phyloP scores from a whole-genome alignment of 768 basidiomycete genomes.

The Lyophyllum semitale region DNA sequence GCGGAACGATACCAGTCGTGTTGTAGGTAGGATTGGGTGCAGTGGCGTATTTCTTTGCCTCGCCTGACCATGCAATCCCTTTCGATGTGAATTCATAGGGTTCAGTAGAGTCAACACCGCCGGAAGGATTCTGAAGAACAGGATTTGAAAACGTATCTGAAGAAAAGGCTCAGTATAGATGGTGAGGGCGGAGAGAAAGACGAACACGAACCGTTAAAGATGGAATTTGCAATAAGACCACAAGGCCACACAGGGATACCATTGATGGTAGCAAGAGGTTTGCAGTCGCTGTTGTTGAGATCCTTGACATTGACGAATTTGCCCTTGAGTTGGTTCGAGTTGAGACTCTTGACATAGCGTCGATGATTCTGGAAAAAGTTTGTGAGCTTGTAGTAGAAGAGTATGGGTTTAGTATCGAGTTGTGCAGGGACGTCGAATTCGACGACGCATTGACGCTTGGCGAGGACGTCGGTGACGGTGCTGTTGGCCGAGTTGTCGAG shows the following conservation, averaged over 20 bases:
- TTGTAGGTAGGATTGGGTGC: conserved; percentile 49
- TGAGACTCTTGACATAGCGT: conserved; percentile 91
- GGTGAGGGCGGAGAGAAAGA: neutral
- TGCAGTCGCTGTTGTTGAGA: conserved; percentile 80
- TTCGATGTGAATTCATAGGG: conserved; percentile 73
- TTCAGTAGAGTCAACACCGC: conserved; percentile 41
- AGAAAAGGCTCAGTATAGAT: conserved; percentile 2
- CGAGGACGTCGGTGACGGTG: conserved; percentile 42
- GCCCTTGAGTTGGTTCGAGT: conserved; percentile 85
- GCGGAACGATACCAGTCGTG: conserved; percentile 76
- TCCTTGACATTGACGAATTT: conserved; percentile 46
- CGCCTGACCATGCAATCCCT: conserved; percentile 96
- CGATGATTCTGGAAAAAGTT: conserved; percentile 99
- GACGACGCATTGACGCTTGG: conserved; percentile 68
- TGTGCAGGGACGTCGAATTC: conserved; percentile 83
- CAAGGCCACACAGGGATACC: conserved; percentile 85
- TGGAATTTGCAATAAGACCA: conserved; percentile 94
- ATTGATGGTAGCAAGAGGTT: conserved; percentile 69
- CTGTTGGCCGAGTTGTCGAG: conserved; percentile 52
- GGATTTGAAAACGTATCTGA: conserved; percentile 81
- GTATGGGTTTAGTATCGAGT: conserved; percentile 63
- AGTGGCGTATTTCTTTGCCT: conserved; percentile 84
- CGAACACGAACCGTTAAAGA: conserved; percentile 81
- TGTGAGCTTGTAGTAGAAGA: conserved; percentile 95
- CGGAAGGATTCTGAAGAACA: conserved; percentile 52